Base-by-base conservation (phyloP, 176 grass and related monocot genomes). In the Musa troglodytarum region DNA sequence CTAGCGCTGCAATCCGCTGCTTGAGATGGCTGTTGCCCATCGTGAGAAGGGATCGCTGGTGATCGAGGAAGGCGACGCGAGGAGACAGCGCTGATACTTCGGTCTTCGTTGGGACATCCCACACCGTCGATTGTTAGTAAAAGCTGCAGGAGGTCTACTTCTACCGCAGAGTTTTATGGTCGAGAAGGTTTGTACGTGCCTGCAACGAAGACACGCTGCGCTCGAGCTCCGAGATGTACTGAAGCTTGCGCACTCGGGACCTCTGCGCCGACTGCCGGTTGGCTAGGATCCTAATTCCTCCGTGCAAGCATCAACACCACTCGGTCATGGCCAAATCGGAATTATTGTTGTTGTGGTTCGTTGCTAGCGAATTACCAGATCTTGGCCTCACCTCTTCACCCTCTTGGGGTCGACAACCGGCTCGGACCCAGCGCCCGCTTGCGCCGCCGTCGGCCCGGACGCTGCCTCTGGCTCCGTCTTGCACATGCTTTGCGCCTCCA, bases 251-350 rank as follows among this genome's bases (percentile, higher is more conserved):
- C 25, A 99, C 95, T 65, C 95, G 83, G 73, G 95, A 99, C 61
- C 90, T 86, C 84, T 99, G 95, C 68, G 95, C 95, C 59, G 95
- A 99, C 57, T 99, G 91, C 79, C 95, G 94, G 81, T 99, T 99
- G 54, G 95, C 90, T 79, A 99, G 74, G 69, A 99, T 92, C 82
- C 91, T 99, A 76, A 24, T 28, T 34, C 10, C 15, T 19, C 0
- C 8, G 24, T 17, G 17, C 51, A 56, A 7, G 13, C 7, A 56
- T 12, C 9, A 19, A 34, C 2, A 21, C 50, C 54, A 54, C 1
- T 26, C 7, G 21, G 12, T 51, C 66, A 11, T 43, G 14, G 20
- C 25, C 68, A 8, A 26, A 16, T 11, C 8, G 9, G 2, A 15
- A 16, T 16, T 50, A 10, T 9, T n/a, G 2, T 25, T 25, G 9